Evolutionary conservation across 192 early-diverging fungal genomes (phyloP).

Genomic region (Rhizophagus prolifer): DNA sequence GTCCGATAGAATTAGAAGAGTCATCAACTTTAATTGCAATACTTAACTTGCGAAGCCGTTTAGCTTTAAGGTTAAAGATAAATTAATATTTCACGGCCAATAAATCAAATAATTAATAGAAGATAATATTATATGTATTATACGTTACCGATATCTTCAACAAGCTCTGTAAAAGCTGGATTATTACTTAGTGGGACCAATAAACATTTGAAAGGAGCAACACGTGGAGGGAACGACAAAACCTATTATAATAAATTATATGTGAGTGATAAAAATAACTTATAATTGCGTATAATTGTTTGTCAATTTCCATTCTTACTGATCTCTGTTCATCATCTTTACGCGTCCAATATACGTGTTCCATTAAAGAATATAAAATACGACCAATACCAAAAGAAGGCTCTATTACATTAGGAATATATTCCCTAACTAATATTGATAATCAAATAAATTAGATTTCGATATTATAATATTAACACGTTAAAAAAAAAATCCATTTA

Average conservation of each 20-base stretch:
- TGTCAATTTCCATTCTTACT: not conserved
- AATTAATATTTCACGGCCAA: not conserved
- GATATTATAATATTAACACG: not conserved
- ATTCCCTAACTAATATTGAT: slow-evolving; percentile 74
- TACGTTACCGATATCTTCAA: slow-evolving; percentile 52
- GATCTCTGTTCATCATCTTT: slow-evolving; percentile 84
- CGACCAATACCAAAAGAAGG: slow-evolving; percentile 99
- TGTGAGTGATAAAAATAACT: not conserved
- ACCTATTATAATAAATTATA: slow-evolving; percentile 50
- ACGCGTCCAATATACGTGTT: slow-evolving; percentile 91
- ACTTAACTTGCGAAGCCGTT: slow-evolving; percentile 68
- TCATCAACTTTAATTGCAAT: slow-evolving; percentile 88
- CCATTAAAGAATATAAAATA: slow-evolving; percentile 93
- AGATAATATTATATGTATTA: not conserved
- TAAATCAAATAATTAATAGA: not conserved
- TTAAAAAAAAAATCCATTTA: slow-evolving; percentile 11
- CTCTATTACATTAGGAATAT: slow-evolving; percentile 97
- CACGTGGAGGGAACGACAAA: slow-evolving; percentile 85
- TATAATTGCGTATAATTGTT: no score
- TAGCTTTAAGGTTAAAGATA: slow-evolving; percentile 45
- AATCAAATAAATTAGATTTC: not conserved
- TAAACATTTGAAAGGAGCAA: slow-evolving; percentile 94
- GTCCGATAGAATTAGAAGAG: slow-evolving; percentile 85
- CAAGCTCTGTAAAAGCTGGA: slow-evolving; percentile 71
- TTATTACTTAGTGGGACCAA: slow-evolving; percentile 85